Base-by-base conservation (phyloP, 1,139 yeast genomes). In the Pichia sp. region DNA sequence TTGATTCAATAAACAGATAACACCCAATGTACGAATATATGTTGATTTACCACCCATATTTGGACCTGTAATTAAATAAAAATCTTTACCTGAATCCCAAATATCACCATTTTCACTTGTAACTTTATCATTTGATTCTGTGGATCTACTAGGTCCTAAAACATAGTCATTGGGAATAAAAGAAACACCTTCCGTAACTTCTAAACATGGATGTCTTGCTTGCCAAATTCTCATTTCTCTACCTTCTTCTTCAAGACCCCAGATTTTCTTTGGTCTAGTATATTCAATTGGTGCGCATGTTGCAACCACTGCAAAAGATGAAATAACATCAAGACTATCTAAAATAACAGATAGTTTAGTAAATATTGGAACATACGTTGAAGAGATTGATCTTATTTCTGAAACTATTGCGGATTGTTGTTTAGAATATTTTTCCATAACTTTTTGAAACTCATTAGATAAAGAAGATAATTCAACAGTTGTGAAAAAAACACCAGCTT, bases 31-130 rank as follows among this genome's bases (percentile, higher is more conserved):
- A 51, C 97, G 76, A 42, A 92, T 89, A 63, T 86, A 92, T 0
- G 97, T 90, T 1, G 97, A 87, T 63, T 92, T 92, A 59, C 97
- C 97, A 49, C 97, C 98, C 98, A 92, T 92, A 60, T 92, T 92
- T 34, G 98, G 98, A 22, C 98, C 98, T 0, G 98, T 92, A 30
- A 92, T 87, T 30, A 92, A 83, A 16, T 80, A 72, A 59, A 92
- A 90, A 46, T 85, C 87, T 20, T 80, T 71, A n/a, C 49, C 49
- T 5, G 47, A 33, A 4, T 42, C 47, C 49, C 49, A 48, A 3
- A 87, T 84, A 58, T 92, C 96, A n/a, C 47, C 51, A 30, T 33
- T 39, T 7, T 32, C 40, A 30, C 35, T 38, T 1, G n/a, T 20
- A 5, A 45, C 33, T 30, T 40, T 37, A 11, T 41, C 42, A 9